phyloP scores from a whole-genome alignment of 2,329 filamentous ascomycete species.

The Exophiala calicioides region DNA sequence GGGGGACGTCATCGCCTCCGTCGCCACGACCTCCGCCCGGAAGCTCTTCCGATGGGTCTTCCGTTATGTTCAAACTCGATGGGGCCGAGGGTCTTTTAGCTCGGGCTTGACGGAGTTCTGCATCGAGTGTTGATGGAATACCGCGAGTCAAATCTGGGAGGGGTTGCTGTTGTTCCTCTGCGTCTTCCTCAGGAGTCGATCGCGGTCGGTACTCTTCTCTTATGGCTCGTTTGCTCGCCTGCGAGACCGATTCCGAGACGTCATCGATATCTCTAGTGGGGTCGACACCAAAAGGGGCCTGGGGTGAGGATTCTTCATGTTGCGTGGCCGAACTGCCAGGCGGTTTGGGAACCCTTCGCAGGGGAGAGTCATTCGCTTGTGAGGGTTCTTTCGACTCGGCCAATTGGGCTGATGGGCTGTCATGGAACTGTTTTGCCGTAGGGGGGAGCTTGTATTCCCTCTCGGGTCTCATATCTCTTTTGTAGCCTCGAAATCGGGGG shows the following conservation, averaged over 20 bases:
- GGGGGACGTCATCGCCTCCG: constrained; percentile 66
- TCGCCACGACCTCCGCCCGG: constrained; percentile 55
- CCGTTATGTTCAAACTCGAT: constrained; percentile 53
- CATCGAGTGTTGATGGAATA: constrained; percentile 85
- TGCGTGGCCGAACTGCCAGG: constrained; percentile 8
- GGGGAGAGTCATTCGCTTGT: too few species aligned
- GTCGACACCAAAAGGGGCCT: constrained; percentile 18
- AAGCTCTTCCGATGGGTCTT: constrained; percentile 52
- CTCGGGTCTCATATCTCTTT: constrained; percentile 39
- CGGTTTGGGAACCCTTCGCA: constrained; percentile 19
- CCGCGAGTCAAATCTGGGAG: constrained; percentile 91
- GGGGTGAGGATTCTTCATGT: constrained; percentile 6
- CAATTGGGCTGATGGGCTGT: constrained; percentile 1
- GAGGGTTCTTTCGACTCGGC: constrained; percentile 12
- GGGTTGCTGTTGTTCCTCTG: constrained; percentile 57
- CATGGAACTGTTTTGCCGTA: constrained; percentile 5
- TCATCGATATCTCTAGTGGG: constrained; percentile 21
- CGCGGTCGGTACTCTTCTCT: constrained; percentile 4
- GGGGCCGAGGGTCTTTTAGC: constrained; percentile 39
- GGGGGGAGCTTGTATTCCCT: constrained; percentile 30
- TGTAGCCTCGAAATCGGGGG: constrained; percentile 42
- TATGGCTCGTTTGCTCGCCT: constrained; percentile 17
- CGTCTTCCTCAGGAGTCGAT: neutral
- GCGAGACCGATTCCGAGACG: constrained; percentile 21
- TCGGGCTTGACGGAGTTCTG: constrained; percentile 62